Base-by-base conservation (phyloP, 441 rosid genomes). In the Gossypium armourianum region DNA sequence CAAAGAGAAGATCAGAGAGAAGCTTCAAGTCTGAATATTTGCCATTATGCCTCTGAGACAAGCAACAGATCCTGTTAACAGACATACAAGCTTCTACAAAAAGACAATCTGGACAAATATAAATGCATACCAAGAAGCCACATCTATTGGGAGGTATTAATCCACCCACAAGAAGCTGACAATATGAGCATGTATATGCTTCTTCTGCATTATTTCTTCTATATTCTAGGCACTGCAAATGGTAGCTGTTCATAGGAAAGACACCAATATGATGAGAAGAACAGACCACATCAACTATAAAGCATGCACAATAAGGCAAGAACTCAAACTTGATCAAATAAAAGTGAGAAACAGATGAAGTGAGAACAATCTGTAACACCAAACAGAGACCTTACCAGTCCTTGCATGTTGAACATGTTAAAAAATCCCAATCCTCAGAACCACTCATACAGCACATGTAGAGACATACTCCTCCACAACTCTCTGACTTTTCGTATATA, bases 191-290 rank as follows among this genome's bases (percentile, higher is more conserved):
- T 59, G 74, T 20, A 77, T 68, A 84, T 1, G 47, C 58, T 67
- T 53, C 23, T 53, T 77, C 77, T 54, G 71, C 21, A 59, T 47
- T 70, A 71, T 79, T 72, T 20, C 20, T 49, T 20, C 20, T 49
- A 65, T 70, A 68, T 63, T 78, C 81, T 4, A 84, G 61, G 77
- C 91, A 87, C 59, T 23, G 80, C 76, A 75, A 58, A 65, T 88
- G 93, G 78, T 85, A 90, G 86, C 96, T 90, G 89, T 69, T 71
- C 76, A 75, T 26, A 54, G 36, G 19, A 65, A 69, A 70, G 23
- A 57, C 68, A 62, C 49, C 69, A 73, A 71, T 19, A 65, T 16
- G 54, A 36, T 32, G 36, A 57, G 61, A 26, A 50, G 20, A 69
- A 52, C 23, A 52, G 32, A 4, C n/a, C 8, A 65, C 8, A 13